Conservation (phyloP, 352 stramenopile genomes). For the Lagenidium giganteum region DNA sequence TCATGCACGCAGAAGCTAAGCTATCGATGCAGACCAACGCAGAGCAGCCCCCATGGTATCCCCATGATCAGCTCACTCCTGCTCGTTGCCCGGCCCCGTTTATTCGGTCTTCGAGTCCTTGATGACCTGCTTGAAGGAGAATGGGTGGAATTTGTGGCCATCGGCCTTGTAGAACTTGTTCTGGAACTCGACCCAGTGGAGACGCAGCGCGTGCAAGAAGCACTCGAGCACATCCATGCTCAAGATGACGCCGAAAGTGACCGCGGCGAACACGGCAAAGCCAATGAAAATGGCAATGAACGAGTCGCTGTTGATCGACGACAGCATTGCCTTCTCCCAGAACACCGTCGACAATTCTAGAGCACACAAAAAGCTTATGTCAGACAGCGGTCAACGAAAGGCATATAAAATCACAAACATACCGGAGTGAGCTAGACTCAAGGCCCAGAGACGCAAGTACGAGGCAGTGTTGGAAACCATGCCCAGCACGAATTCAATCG, state of each 20-base stretch:
- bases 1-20: too few relatives aligned
- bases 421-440: constrained; percentile 97
- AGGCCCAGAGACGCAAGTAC: constrained; percentile 99
- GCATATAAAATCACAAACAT: constrained; percentile 5
- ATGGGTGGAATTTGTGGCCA: constrained; percentile 95
- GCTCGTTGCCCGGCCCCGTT: too few relatives aligned
- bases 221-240: constrained; percentile 99
- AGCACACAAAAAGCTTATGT: not conserved
- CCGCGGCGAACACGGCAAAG: constrained; percentile 89
- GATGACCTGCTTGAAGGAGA: constrained; percentile 90
- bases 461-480: constrained; percentile 99
- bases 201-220: constrained; percentile 98
- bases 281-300: constrained; percentile 95
- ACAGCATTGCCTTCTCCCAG: constrained; percentile 99
- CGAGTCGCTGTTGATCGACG: constrained; percentile 95
- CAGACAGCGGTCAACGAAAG: not conserved
- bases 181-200: constrained; percentile 99
- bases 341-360: constrained; percentile 90
- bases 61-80: too few relatives aligned
- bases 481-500: constrained; percentile 99
- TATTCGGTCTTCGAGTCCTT: constrained; percentile 54
- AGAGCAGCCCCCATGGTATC: too few relatives aligned
- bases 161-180: constrained; percentile 99
- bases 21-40: too few relatives aligned
- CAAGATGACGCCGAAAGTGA: constrained; percentile 97